phyloP scores from a whole-genome alignment of 768 basidiomycete species.

The Sarcodon sp. region DNA sequence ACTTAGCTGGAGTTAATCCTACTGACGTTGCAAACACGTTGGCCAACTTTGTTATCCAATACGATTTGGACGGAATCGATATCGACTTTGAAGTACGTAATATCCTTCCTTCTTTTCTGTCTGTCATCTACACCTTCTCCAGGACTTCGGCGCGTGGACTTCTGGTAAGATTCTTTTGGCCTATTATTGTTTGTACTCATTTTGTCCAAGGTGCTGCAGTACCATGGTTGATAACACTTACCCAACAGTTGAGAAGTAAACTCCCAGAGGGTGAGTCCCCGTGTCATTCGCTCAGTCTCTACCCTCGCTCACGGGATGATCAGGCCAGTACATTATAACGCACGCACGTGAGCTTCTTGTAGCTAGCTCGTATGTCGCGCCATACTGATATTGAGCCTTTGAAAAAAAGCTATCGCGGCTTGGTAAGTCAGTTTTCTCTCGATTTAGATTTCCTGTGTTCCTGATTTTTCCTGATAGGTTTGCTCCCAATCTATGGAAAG shows the following conservation, averaged over 20 bases:
- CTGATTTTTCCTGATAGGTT: too few relatives aligned
- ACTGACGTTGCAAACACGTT: conserved; percentile 25
- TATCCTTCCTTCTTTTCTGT: background rate
- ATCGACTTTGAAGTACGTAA: conserved; percentile 33
- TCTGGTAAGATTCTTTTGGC: conserved; percentile 13
- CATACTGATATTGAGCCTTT: too few relatives aligned
- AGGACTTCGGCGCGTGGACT: conserved; percentile 54
- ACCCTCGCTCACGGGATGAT: too few relatives aligned
- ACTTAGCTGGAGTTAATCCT: conserved; percentile 23
- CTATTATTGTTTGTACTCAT: too few relatives aligned
- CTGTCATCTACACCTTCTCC: background rate
- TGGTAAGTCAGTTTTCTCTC: too few relatives aligned
- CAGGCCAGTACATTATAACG: too few relatives aligned
- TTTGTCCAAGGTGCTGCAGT: conserved; percentile 32
- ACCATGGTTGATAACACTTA: conserved; percentile 25
- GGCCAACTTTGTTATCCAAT: conserved; percentile 32
- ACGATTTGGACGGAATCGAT: conserved; percentile 38
- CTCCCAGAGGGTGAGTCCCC: conserved; percentile 5
- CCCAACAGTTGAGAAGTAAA: conserved; percentile 19
- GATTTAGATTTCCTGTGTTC: too few relatives aligned
- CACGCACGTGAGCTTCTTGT: too few relatives aligned
- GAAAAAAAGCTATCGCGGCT: too few relatives aligned
- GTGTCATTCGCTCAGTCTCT: too few relatives aligned
- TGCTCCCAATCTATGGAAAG: too few relatives aligned
- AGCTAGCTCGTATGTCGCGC: too few relatives aligned